A percentile compares a stretch with the other conserved stretches of the same genome.
Evolutionary conservation across 2,329 filamentous ascomycete genomes (phyloP).

Genomic region (Penicillium sp.): DNA sequence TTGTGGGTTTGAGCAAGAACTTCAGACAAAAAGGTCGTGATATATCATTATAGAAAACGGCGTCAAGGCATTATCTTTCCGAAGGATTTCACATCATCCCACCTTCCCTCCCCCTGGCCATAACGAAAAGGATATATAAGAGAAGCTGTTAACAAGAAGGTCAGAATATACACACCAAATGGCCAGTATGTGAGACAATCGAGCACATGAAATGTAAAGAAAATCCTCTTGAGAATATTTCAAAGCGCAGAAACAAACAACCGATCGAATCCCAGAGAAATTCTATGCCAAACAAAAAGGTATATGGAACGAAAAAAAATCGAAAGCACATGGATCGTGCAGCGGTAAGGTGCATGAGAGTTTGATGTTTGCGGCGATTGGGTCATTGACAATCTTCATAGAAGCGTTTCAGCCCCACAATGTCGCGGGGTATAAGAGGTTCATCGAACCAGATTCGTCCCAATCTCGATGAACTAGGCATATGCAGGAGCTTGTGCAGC

Average conservation of each 20-base stretch:
- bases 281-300: constrained; percentile 8
- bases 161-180: constrained; percentile 16
- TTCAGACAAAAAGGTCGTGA: constrained; percentile 14
- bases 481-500: constrained; percentile 5
- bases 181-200: constrained; percentile 12
- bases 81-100: constrained; percentile 5
- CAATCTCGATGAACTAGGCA: neutral
- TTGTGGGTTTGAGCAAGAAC: constrained; percentile 4
- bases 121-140: constrained; percentile 8
- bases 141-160: constrained; percentile 1
- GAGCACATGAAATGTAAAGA: constrained; percentile 1
- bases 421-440: neutral
- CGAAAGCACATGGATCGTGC: neutral
- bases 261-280: neutral
- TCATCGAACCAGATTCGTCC: neutral
- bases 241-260: neutral
- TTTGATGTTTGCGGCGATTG: neutral
- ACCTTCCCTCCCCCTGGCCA: constrained; percentile 5
- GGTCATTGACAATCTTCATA: neutral
- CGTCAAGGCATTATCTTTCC: constrained; percentile 20
- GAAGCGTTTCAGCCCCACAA: neutral
- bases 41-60: constrained; percentile 22
- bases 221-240: neutral
- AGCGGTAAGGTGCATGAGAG: neutral
- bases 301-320: constrained; percentile 7